phyloP scores from a whole-genome alignment of 1,284 basidiomycete genomes.

The Pascua sp. region DNA sequence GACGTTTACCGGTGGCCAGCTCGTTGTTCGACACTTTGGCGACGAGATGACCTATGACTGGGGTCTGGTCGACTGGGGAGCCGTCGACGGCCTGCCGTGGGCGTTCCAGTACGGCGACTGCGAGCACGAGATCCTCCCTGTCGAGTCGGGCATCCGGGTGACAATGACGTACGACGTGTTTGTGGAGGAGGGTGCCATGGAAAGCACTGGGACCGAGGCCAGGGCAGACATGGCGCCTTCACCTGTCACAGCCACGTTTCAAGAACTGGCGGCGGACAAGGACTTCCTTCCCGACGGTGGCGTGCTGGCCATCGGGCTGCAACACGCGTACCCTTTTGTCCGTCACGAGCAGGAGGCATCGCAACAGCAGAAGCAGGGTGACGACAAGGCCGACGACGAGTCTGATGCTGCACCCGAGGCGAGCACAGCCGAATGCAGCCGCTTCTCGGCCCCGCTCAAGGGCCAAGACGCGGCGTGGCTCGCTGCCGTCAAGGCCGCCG shows the following conservation, averaged over 20 bases:
- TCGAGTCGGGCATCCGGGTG: constrained; percentile 51
- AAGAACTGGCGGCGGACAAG: background rate
- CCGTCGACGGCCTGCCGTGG: constrained; percentile 12
- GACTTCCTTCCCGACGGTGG: constrained; percentile 34
- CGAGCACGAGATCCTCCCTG: constrained; percentile 52
- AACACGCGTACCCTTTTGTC: constrained; percentile 46
- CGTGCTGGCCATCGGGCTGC: constrained; percentile 48
- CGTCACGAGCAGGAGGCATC: too few relatives aligned
- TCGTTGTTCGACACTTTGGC: constrained; percentile 19
- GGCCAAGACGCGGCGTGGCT: background rate
- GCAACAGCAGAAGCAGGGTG: background rate
- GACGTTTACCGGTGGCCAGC: constrained; percentile 22
- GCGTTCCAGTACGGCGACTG: constrained; percentile 51
- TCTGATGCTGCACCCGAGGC: too few relatives aligned
- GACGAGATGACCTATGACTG: constrained; percentile 15
- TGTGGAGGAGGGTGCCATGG: background rate
- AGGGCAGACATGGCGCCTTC: too few relatives aligned
- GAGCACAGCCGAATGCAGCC: too few relatives aligned
- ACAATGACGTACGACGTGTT: constrained; percentile 50
- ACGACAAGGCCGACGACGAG: too few relatives aligned
- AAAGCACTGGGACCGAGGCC: too few relatives aligned
- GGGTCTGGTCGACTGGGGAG: background rate
- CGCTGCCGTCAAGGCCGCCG: background rate
- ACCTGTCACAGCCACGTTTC: background rate
- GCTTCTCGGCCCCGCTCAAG: background rate